phyloP scores from a whole-genome alignment of 441 rosid species.

The Corymbia calophylla region DNA sequence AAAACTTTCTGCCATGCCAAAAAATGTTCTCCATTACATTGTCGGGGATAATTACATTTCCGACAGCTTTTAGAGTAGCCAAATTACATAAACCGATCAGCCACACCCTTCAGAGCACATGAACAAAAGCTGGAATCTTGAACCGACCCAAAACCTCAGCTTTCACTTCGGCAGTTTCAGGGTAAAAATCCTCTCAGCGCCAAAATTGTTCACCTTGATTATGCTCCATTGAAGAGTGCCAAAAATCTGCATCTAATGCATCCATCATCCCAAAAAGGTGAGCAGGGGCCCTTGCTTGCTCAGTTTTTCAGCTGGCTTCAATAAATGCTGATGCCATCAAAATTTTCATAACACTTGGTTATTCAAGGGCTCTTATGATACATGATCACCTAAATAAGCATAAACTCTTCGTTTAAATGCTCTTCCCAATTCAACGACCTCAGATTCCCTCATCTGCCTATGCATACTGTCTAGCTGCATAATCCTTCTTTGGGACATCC shows the following conservation, averaged over 20 bases:
- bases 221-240: not conserved
- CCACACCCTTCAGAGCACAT: not conserved
- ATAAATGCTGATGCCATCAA: not conserved
- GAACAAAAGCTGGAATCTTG: not conserved
- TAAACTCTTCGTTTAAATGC: conserved; percentile 62
- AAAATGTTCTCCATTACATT: not conserved
- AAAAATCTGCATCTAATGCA: not conserved
- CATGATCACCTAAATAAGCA: conserved; percentile 46
- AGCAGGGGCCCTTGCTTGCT: not conserved
- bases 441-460: conserved; percentile 47
- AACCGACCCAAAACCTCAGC: not conserved
- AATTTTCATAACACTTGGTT: not conserved
- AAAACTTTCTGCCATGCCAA: not conserved
- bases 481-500: conserved; percentile 43
- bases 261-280: not conserved
- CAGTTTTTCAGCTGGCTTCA: not conserved
- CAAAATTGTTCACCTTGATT: not conserved
- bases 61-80: not conserved
- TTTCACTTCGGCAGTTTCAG: not conserved
- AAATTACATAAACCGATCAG: not conserved
- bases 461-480: conserved; percentile 18
- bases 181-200: not conserved
- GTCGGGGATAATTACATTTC: not conserved
- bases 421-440: conserved; percentile 57
- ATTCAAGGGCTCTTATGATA: not conserved